Conservation (phyloP, 2,329 filamentous ascomycete genomes). For the Aspergillus aculeatinus region DNA sequence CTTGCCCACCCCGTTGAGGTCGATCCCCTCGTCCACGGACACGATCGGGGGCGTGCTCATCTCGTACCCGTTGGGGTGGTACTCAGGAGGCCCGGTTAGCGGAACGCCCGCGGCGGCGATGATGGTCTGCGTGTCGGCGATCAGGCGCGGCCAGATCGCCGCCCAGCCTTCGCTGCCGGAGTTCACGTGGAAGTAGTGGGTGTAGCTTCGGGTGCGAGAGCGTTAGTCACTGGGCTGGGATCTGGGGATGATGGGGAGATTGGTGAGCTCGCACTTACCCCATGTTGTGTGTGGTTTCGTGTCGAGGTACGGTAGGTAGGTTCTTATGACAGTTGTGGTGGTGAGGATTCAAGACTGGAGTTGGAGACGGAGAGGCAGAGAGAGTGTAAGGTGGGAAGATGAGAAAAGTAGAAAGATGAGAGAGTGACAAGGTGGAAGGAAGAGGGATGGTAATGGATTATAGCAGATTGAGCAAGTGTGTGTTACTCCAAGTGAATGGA, state of each 20-base stretch:
- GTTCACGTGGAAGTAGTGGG: slow-evolving; percentile 20
- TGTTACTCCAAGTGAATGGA: too few relatives aligned
- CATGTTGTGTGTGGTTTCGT: background rate
- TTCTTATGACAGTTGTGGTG: too few relatives aligned
- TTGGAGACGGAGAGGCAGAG: too few relatives aligned
- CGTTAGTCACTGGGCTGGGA: background rate
- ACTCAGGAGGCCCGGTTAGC: slow-evolving; percentile 4
- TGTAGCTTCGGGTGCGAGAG: slow-evolving; percentile 14
- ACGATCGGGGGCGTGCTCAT: background rate
- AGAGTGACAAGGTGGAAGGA: too few relatives aligned
- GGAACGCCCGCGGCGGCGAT: slow-evolving; percentile 4
- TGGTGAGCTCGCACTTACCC: background rate
- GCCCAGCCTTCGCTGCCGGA: slow-evolving; percentile 16
- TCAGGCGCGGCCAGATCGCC: slow-evolving; percentile 16
- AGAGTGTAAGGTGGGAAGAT: too few relatives aligned
- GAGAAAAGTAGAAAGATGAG: too few relatives aligned
- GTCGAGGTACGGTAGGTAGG: too few relatives aligned
- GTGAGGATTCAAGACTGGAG: too few relatives aligned
- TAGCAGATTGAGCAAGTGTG: too few relatives aligned
- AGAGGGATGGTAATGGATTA: too few relatives aligned
- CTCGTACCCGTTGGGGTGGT: background rate
- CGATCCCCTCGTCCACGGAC: slow-evolving; percentile 11
- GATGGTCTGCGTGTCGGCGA: slow-evolving; percentile 14
- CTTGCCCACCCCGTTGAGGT: slow-evolving; percentile 11
- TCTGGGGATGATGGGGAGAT: background rate